Base-by-base conservation (phyloP, 2,329 filamentous ascomycete genomes). In the Zasmidium cellare region DNA sequence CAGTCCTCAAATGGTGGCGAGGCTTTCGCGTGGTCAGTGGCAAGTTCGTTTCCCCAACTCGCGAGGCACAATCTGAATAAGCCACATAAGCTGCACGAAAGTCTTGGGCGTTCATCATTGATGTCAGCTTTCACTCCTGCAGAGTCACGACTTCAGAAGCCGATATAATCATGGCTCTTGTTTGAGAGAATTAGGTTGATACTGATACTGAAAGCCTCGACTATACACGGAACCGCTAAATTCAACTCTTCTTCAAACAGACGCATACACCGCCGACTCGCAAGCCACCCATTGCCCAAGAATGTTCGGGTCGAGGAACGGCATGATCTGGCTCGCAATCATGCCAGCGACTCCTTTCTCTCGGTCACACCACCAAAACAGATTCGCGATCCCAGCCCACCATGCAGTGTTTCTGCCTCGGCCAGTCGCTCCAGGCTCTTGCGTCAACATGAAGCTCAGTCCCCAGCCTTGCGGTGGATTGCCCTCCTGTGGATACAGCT, bases 381-480 rank as follows among this genome's bases (percentile, higher is more conserved):
- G 57, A 51, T 75, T 74, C 3, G 72, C 68, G 41, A 74, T 70
- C 7, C 71, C 65, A 2, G 70, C 71, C 71, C 71, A 75, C 64
- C 69, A 72, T 7, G 66, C 72, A 2, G 72, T 72, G 54, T 71
- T 71, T 22, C 58, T 58, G 9, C 70, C 70, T 31, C 72, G 63
- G 6, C 72, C 72, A 1, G 73, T 75, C n/a, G 64, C 59, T 12
- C 71, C 71, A 16, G 71, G 64, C 49, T 72, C 70, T 20, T 67
- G 63, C 3, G 69, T 74, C 41, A 74, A 57, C 61, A 73, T 68
- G 60, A 74, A 73, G 7, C 64, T 67, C 19, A 89, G 72, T 0
- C 85, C 85, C 85, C 85, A 89, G 11, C 87, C 87, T 66, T 88
- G 85, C 0, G 85, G 81, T 22, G 78, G 79, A 58, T 81, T 74